Evolutionary conservation across 176 grass and related monocot genomes (phyloP), one percentile per base, ranked within the genome.

Genomic region (Eragrostis nindensis): DNA sequence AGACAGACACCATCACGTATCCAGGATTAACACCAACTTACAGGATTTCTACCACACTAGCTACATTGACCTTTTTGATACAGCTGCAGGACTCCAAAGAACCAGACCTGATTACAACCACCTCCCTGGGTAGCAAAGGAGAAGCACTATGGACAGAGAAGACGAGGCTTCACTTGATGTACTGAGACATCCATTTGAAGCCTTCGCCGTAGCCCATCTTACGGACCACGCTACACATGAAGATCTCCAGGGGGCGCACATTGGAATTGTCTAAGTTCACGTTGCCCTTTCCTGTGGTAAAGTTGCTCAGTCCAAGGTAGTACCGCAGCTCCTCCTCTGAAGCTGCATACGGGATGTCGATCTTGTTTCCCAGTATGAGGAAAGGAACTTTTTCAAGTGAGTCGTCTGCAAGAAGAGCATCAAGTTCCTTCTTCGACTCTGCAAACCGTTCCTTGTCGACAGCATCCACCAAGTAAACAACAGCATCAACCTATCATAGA

Each of bases 131-230:
- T 55, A 80, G 16, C 36, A 54, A 16, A 54, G 22, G 10, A 54
- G 45, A 30, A 15, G 80, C 11, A 14, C 55, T 44, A 48, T 42
- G 68, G 82, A 77, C 74, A 50, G 5, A 7, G n/a, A 68, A 10
- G 41, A 65, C 50, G 32, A 18, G 25, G 7, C 22, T 12, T 87
- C 77, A 91, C 76, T 87, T 91, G 85, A 91, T 91, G 89, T 91
- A 91, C 80, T 91, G 89, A 8, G 89, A 84, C 84, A 91, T 84
- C 89, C 89, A 91, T 77, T 84, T 87, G 89, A 91, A 91, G 29
- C 89, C 89, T 52, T 91, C 89, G 0, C 81, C 85, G 2, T 91
- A 91, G 47, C 89, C 89, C 89, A 91, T 91, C 85, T 91, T 91
- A 19, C 85, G 89, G 65, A 87, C 89, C 12, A 91, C 55, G 4